Percentiles rank a stretch among this genome's conserved stretches.
phyloP scores from a whole-genome alignment of 805 yeast species.

The Cyberlindnera suaveolens region DNA sequence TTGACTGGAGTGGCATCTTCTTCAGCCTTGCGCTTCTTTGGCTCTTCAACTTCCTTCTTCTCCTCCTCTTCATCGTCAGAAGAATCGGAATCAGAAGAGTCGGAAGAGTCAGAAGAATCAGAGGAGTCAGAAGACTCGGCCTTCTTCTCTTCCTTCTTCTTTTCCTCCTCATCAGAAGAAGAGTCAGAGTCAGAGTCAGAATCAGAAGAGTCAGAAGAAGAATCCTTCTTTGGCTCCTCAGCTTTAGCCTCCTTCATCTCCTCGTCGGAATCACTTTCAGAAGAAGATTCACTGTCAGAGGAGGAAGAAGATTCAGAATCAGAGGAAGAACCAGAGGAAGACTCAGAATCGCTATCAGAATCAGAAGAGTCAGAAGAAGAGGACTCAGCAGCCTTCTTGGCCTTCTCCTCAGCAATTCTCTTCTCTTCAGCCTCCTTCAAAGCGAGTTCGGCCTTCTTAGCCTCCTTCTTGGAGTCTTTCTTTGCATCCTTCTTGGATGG shows the following conservation, averaged over 20 bases:
- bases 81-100: constrained; percentile 17
- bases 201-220: constrained; percentile 26
- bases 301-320: constrained; percentile 5
- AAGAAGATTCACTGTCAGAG: constrained; percentile 27
- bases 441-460: constrained; percentile 25
- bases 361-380: constrained; percentile 15
- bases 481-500: constrained; percentile 18
- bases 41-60: constrained; percentile 19
- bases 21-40: constrained; percentile 32
- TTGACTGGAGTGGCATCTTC: constrained; percentile 28
- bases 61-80: constrained; percentile 14
- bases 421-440: constrained; percentile 22
- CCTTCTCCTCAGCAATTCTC: constrained; percentile 20
- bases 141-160: constrained; percentile 10
- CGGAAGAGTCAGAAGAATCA: constrained; percentile 10
- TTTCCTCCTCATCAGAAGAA: constrained; percentile 19
- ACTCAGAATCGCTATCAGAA: constrained; percentile 10
- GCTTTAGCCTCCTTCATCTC: constrained; percentile 9
- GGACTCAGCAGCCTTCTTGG: constrained; percentile 22
- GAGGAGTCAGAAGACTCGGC: constrained; percentile 7
- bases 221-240: constrained; percentile 10
- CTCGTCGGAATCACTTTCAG: constrained; percentile 13
- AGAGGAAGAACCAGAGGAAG: constrained; percentile 11
- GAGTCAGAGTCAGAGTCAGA: constrained; percentile 13
- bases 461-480: constrained; percentile 23